These are phyloP conservation scores for Aspergillus sp. DNA, from an alignment of 2,329 filamentous ascomycete species.

Conservation along the genomic window DNA sequence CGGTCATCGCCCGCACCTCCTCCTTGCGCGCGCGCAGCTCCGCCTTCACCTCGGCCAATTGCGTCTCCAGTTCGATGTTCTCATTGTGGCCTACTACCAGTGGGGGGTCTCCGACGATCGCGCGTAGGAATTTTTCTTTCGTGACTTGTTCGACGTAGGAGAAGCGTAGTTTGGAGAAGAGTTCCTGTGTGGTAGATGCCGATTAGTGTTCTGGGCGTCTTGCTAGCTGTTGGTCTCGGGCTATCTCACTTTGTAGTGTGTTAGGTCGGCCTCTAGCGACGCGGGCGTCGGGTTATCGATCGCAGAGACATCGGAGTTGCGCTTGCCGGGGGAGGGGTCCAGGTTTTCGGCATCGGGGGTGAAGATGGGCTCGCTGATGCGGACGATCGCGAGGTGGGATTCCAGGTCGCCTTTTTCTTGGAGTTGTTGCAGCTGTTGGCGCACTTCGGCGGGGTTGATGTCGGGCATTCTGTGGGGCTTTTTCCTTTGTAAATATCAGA, in stretches of 20 bases:
- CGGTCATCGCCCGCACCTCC: slow-evolving; percentile 71
- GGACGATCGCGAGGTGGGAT: slow-evolving; percentile 64
- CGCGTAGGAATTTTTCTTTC: slow-evolving; percentile 94
- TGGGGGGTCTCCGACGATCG: slow-evolving; percentile 86
- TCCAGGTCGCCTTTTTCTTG: slow-evolving; percentile 46
- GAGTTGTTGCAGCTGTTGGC: slow-evolving; percentile 47
- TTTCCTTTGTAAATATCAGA: neutral
- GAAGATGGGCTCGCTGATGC: slow-evolving; percentile 71
- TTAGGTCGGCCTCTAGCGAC: slow-evolving; percentile 76
- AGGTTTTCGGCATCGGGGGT: slow-evolving; percentile 34
- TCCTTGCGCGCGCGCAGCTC: slow-evolving; percentile 76
- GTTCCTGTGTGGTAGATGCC: slow-evolving; percentile 52
- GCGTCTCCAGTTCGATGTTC: slow-evolving; percentile 73
- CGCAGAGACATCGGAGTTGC: slow-evolving; percentile 71
- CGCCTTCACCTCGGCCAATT: slow-evolving; percentile 68
- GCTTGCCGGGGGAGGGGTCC: slow-evolving; percentile 41
- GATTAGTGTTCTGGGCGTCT: neutral
- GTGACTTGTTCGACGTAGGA: slow-evolving; percentile 98
- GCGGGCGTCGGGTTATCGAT: slow-evolving; percentile 69
- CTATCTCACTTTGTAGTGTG: slow-evolving; percentile 69
- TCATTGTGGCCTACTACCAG: slow-evolving; percentile 78
- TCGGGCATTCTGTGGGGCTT: slow-evolving; percentile 19
- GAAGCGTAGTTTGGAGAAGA: slow-evolving; percentile 94
- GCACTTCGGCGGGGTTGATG: slow-evolving; percentile 19
- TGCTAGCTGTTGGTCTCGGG: neutral